Base-by-base conservation (phyloP, 106 monocot species). In the Acorus calamus region DNA sequence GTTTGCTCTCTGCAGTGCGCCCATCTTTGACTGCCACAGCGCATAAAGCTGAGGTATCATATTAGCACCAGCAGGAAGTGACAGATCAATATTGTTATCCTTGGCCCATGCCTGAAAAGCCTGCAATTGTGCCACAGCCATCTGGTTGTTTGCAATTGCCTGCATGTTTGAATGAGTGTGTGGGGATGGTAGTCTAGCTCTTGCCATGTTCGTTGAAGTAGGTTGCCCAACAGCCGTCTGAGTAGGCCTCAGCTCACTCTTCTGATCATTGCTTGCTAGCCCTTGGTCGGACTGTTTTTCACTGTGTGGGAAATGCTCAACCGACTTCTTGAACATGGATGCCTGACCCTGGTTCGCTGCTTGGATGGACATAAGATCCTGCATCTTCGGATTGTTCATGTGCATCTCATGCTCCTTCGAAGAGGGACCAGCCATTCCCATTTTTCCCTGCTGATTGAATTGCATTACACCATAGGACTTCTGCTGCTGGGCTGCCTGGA, bases 91-190 rank as follows among this genome's bases (percentile, higher is more conserved):
- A 55, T 83, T 92, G 61, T 71, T 73, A 51, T 92, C 88, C 61
- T 81, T 77, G 9, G 98, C 98, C 98, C 98, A 98, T 47, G 76
- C 80, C 52, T 92, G 85, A 66, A 94, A 59, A 6, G 81, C 80
- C 66, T 90, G 85, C 57, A 88, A 71, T 56, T 92, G 92, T 4
- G 77, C 75, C 81, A 92, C 72, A 49, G 73, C 48, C 68, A 83
- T 55, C 64, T 83, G 88, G 58, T 72, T 83, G 61, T 58, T 80
- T 52, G 78, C 62, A 72, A 74, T 13, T 65, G 73, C 80, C 59
- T 63, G 60, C 61, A 79, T 65, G 47, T 28, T 74, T 49, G 66
- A 46, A 48, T 75, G 84, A 49, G 77, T 63, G 5, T 68, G 81
- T 11, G 66, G 14, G 8, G 65, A 53, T 67, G 75, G 94, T 57